Conservation (phyloP, 768 basidiomycete species). For the Hemileccinum impolitum region DNA sequence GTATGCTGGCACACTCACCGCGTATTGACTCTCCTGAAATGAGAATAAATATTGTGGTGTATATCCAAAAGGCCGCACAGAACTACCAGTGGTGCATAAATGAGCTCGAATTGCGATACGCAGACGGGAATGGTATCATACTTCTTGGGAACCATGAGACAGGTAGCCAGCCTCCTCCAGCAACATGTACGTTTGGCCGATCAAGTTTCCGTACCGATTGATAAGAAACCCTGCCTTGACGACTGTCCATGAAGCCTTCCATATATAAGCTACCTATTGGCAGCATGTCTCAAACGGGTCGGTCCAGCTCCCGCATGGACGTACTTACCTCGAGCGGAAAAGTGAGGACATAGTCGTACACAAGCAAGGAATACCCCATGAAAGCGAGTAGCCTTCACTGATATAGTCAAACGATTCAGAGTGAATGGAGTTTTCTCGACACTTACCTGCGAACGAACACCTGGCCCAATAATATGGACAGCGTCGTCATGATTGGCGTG, state of each 20-base stretch:
- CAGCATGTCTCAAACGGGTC: too few relatives aligned
- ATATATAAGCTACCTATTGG: neutral
- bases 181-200: slow-evolving; percentile 1
- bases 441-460: slow-evolving; percentile 16
- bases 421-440: neutral
- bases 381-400: neutral
- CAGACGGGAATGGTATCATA: neutral
- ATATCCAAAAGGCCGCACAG: neutral
- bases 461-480: neutral
- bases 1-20: neutral
- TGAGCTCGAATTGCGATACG: neutral
- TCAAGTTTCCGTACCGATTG: slow-evolving; percentile 12
- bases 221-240: slow-evolving; percentile 8
- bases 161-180: slow-evolving; percentile 8
- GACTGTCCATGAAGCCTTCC: slow-evolving; percentile 6
- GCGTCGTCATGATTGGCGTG: too few relatives aligned
- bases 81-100: neutral
- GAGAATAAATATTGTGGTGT: neutral
- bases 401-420: too few relatives aligned
- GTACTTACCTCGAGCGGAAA: slow-evolving; percentile 10
- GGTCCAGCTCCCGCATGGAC: neutral
- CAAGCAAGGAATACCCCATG: slow-evolving; percentile 4
- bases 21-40: neutral
- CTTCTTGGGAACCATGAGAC: neutral
- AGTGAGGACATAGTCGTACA: slow-evolving; percentile 13